These are phyloP conservation scores for Gorgonomyces haynaldii DNA, from an alignment of 192 early-diverging fungal genomes.

Conservation along the genomic window DNA sequence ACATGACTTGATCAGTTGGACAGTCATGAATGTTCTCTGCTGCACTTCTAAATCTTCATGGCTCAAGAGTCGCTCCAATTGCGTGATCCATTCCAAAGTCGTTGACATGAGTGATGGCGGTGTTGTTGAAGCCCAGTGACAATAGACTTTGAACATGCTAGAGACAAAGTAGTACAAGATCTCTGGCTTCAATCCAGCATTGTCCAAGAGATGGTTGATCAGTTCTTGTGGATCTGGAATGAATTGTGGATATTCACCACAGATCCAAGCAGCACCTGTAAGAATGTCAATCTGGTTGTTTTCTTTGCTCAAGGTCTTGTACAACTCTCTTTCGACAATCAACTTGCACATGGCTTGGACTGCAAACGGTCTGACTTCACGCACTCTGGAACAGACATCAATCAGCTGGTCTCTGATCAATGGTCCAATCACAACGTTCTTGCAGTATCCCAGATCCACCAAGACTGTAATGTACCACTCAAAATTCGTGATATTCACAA, in stretches of 20 bases:
- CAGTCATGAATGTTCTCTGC: slow-evolving; percentile 35
- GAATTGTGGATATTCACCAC: slow-evolving; percentile 70
- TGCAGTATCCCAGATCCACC: slow-evolving; percentile 61
- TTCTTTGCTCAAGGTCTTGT: slow-evolving; percentile 42
- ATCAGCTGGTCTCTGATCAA: slow-evolving; percentile 64
- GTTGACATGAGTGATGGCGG: slow-evolving; percentile 26
- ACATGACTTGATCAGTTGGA: too few species aligned
- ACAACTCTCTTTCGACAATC: slow-evolving; percentile 49
- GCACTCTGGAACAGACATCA: slow-evolving; percentile 82
- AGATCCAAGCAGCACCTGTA: slow-evolving; percentile 80
- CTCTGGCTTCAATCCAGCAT: slow-evolving; percentile 19
- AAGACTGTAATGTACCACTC: slow-evolving; percentile 90
- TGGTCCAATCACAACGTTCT: slow-evolving; percentile 65
- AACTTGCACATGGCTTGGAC: slow-evolving; percentile 64
- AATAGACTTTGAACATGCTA: slow-evolving; percentile 6
- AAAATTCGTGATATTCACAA: slow-evolving; percentile 76
- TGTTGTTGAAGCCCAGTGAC: slow-evolving; percentile 14
- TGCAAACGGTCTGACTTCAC: slow-evolving; percentile 65
- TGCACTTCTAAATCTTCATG: slow-evolving; percentile 11
- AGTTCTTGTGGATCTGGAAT: slow-evolving; percentile 7
- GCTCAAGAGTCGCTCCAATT: slow-evolving; percentile 1
- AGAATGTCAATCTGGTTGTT: slow-evolving; percentile 63
- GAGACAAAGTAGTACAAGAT: slow-evolving; percentile 12
- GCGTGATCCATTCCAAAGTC: slow-evolving; percentile 6
- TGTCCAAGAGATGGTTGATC: slow-evolving; percentile 10